A percentile compares a stretch with the other conserved stretches of the same genome.
Conservation (phyloP, 148 eudicot genomes). For the Drosera capensis region DNA sequence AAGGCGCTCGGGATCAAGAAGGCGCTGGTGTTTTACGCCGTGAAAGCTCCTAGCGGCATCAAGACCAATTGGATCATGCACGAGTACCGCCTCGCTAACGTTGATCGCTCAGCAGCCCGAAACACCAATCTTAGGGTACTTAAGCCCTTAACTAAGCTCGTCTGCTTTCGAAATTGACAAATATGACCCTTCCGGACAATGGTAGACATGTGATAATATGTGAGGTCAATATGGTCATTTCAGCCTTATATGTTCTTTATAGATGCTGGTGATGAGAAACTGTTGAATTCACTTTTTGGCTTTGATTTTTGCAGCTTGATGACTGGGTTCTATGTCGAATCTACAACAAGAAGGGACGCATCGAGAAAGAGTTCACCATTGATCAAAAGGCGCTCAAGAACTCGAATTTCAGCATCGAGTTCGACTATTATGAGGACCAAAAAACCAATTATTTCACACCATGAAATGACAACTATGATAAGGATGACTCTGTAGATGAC, state of each 20-base stretch:
- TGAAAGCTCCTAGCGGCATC: slow-evolving; percentile 43
- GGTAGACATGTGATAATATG: neutral
- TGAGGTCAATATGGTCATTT: neutral
- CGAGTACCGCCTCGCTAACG: slow-evolving; percentile 58
- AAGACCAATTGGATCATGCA: slow-evolving; percentile 75
- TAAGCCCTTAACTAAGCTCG: no score
- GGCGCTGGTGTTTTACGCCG: slow-evolving; percentile 56
- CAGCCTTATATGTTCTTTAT: no score
- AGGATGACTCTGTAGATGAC: no score
- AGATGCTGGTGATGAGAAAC: no score
- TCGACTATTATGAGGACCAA: slow-evolving; percentile 32
- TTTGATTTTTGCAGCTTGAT: slow-evolving; percentile 37
- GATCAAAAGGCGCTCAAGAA: slow-evolving; percentile 4
- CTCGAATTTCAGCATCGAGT: slow-evolving; percentile 5
- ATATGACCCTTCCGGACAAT: neutral
- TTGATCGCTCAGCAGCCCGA: slow-evolving; percentile 39
- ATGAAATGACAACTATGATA: neutral
- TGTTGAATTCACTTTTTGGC: no score
- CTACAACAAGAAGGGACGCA: slow-evolving; percentile 66
- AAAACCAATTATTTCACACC: slow-evolving; percentile 21
- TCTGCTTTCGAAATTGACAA: neutral
- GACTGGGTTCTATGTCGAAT: slow-evolving; percentile 75
- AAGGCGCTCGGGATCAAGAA: slow-evolving; percentile 55
- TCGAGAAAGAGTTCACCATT: slow-evolving; percentile 18
- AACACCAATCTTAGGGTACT: slow-evolving; percentile 37